A percentile compares a stretch with the other conserved stretches of the same genome.
These are phyloP conservation scores for Beauveria asiatica DNA, from an alignment of 2,329 filamentous ascomycete species.

Conservation along the genomic window DNA sequence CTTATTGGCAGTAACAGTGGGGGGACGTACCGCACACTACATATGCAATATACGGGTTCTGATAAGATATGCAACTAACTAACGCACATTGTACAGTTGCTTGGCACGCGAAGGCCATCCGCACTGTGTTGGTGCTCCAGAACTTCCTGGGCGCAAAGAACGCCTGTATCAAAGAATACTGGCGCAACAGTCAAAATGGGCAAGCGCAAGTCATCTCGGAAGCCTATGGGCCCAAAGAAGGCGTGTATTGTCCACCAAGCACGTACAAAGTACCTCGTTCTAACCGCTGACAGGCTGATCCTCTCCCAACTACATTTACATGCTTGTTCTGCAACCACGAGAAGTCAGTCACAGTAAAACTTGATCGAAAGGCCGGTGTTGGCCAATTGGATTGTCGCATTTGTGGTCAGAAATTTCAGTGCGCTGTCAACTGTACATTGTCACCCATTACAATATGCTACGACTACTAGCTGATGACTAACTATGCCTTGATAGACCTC, in stretches of 20 bases:
- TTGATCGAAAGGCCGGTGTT: conserved; percentile 87
- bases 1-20: not conserved
- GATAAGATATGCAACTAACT: conserved; percentile 10
- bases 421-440: conserved; percentile 75
- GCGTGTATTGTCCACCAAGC: conserved; percentile 12
- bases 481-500: conserved; percentile 51
- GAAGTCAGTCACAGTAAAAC: conserved; percentile 79
- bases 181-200: conserved; percentile 46
- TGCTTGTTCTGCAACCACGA: conserved; percentile 99
- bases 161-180: not conserved
- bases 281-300: conserved; percentile 49
- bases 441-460: conserved; percentile 6
- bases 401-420: conserved; percentile 90
- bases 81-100: not conserved
- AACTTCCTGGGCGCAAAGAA: not conserved
- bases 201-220: conserved; percentile 83
- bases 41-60: not conserved
- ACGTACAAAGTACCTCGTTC: conserved; percentile 5
- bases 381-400: conserved; percentile 84
- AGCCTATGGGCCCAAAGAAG: conserved; percentile 76
- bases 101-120: not conserved
- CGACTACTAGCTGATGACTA: conserved; percentile 13
- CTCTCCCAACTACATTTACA: conserved; percentile 75
- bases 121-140: not conserved
- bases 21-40: not conserved